Evolutionary conservation across 345 rosid species (phyloP), one percentile per base, ranked within the genome.

Genomic region (Moricandia arvensis): DNA sequence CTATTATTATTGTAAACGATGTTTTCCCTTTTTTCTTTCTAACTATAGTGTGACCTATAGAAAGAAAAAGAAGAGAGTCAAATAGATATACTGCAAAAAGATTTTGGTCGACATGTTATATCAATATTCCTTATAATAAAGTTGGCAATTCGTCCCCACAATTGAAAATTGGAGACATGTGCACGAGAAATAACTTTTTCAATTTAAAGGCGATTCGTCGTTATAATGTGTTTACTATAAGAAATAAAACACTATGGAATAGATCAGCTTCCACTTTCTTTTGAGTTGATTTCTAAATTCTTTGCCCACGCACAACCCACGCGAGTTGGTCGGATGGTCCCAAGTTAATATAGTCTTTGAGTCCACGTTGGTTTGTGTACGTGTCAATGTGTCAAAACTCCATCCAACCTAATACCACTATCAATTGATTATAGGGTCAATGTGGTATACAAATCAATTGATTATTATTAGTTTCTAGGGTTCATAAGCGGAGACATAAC

Each of bases 301-400:
- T 47, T 18, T 43, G 21, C 47, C 67, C 76, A 77, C 71, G 75
- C 66, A 70, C 35, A 57, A 27, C 13, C 72, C 80, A 71, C 54
- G 76, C 72, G 71, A 70, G 61, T 64, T 68, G 72, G 76, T 71
- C 80, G 61, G 66, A 64, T 58, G 66, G 72, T 43, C 76, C 70
- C 66, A 13, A 35, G 21, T 57, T 1, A 24, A 30, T 45, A 43
- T 30, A 45, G 61, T 67, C 60, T 35, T 26, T 12, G 72, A 64
- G 41, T 77, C 76, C 80, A 71, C 54, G 67, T 77, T 66, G 66
- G 12, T 57, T 43, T 33, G 38, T 59, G 51, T 63, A 54, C 75
- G 59, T 63, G 75, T 29, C 66, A 55, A 8, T n/a, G n/a, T 43
- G 66, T 77, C 66, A 71, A 31, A 21, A 57, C 66, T 69, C 60